Conservation (phyloP, 176 grass and related monocot genomes). For the Chrysopogon serrulatus region DNA sequence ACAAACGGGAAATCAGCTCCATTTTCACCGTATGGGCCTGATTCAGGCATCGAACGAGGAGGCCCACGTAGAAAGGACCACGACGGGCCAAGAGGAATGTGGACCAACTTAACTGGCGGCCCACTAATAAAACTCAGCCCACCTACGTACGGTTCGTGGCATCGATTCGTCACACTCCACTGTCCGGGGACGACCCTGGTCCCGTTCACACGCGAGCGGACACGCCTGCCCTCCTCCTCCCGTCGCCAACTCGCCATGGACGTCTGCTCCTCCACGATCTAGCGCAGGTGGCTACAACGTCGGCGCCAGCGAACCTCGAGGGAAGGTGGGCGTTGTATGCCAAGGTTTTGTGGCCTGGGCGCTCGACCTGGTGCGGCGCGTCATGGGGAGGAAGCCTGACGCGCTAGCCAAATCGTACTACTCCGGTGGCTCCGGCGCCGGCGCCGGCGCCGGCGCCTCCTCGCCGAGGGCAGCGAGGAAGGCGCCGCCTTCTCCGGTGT, state of each 20-base stretch:
- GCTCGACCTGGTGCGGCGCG: background rate
- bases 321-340: background rate
- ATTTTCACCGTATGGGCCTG: background rate
- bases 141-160: background rate
- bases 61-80: background rate
- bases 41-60: background rate
- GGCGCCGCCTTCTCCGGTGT: slow-evolving; percentile 37
- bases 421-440: slow-evolving; percentile 11
- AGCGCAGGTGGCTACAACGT: background rate
- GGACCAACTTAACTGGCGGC: background rate
- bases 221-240: background rate
- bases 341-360: too few species aligned
- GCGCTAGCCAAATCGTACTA: slow-evolving; percentile 13
- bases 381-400: slow-evolving; percentile 42
- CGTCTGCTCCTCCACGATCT: slow-evolving; percentile 30
- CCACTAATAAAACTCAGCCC: background rate
- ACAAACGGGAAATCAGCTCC: background rate
- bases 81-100: background rate
- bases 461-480: slow-evolving; percentile 32
- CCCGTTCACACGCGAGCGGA: slow-evolving; percentile 5
- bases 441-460: background rate
- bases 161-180: background rate
- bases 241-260: slow-evolving; percentile 29
- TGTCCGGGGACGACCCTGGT: background rate
- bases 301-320: background rate